Evolutionary conservation across 768 basidiomycete genomes (phyloP), one percentile per base, ranked within the genome.

Genomic region (Pisolithus marmoratus): DNA sequence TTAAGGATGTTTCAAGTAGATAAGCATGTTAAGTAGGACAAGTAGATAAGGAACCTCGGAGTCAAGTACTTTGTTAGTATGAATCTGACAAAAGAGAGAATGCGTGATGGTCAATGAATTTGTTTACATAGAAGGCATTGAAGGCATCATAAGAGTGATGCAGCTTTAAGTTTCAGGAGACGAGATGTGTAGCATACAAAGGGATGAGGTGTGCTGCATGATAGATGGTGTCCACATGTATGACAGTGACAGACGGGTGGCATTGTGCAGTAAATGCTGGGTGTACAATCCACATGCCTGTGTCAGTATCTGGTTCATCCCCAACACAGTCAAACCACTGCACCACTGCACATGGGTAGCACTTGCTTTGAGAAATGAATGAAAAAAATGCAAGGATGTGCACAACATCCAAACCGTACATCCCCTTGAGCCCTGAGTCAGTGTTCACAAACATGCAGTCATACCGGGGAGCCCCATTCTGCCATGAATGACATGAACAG

Each of bases 391-490:
- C 40, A 8, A 54, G 46, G 2, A 62, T 41, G 5, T 54, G 56
- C 3, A 61, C 66, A 3, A 64, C 57, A 8, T 54, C 50, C 1
- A 70, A 50, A 4, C 65, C 63, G 0, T 29, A 51, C 41, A 70
- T 65, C 5, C 64, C 67, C 4, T 46, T 44, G 15, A 14, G 9
- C 19, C 46, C 40, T 9, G 37, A 19, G 49, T 63, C 52, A 3
- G 48, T 42, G 17, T 45, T 57, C 2, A 68, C 53, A 38, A 65
- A 66, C 2, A 64, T 56, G 29, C 66, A 69, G 47, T 74, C 70
- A 48, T 27, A 44, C 17, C 8, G 9, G 40, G 27, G 38, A 14
- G 24, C n/a, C 12, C 40, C 40, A 23, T 37, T 27, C 24, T 41
- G 31, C 53, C 53, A 54, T 17, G 22, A 38, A 38, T 38, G 49